Evolutionary conservation across 2,329 filamentous ascomycete genomes (phyloP).

Genomic region (Fusarium sp.): DNA sequence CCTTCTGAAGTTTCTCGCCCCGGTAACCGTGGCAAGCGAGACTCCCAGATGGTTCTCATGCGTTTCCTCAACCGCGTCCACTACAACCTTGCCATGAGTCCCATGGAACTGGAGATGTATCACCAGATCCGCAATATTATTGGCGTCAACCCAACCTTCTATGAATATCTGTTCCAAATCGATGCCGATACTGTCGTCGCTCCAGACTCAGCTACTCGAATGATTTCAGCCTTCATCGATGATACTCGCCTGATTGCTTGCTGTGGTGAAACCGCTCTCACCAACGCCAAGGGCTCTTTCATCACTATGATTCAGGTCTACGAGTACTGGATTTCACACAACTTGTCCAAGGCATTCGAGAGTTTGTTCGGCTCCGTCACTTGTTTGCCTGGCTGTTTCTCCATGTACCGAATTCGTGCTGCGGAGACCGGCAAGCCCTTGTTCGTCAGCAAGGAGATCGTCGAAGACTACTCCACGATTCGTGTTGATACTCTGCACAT

Average conservation of each 20-base stretch:
- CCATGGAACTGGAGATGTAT: slow-evolving; percentile 96
- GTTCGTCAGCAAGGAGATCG: slow-evolving; percentile 92
- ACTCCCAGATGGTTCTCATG: slow-evolving; percentile 99
- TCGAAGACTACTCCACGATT: slow-evolving; percentile 88
- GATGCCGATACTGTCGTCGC: slow-evolving; percentile 97
- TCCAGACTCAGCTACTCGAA: slow-evolving; percentile 86
- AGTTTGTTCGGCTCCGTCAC: slow-evolving; percentile 97
- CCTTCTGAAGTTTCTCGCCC: slow-evolving; percentile 94
- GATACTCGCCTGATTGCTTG: slow-evolving; percentile 94
- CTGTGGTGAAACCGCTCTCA: slow-evolving; percentile 93
- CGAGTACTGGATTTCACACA: slow-evolving; percentile 99
- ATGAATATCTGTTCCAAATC: slow-evolving; percentile 96
- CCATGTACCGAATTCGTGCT: slow-evolving; percentile 97
- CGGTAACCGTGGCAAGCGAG: slow-evolving; percentile 98
- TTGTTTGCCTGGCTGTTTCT: slow-evolving; percentile 98
- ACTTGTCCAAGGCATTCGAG: slow-evolving; percentile 95
- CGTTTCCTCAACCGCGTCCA: slow-evolving; percentile 98
- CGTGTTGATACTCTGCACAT: slow-evolving; percentile 98
- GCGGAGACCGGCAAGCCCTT: slow-evolving; percentile 94
- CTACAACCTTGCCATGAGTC: slow-evolving; percentile 96
- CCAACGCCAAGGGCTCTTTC: slow-evolving; percentile 91
- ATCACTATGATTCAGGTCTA: slow-evolving; percentile 99
- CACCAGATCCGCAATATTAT: slow-evolving; percentile 99
- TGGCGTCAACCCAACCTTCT: slow-evolving; percentile 97
- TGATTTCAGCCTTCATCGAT: slow-evolving; percentile 89